Base-by-base conservation (phyloP, 2,329 filamentous ascomycete genomes). In the Aspergillus viridinutans region DNA sequence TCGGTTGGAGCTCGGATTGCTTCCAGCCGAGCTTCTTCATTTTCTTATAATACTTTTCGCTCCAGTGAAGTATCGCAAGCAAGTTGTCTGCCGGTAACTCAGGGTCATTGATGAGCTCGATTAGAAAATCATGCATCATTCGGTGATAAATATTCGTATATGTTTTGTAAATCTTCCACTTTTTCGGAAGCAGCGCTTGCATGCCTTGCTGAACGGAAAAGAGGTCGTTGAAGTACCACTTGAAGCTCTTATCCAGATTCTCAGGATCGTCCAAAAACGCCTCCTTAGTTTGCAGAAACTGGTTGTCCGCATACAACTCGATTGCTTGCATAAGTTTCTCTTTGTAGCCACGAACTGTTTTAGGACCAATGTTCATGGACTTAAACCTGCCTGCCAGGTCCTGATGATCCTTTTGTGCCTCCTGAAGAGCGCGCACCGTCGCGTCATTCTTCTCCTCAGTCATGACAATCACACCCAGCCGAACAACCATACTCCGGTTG, bases 161-260 rank as follows among this genome's bases (percentile, higher is more conserved):
- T 1, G 90, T 94, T 71, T 89, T 87, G 77, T 92, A 89, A 50
- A 99, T 96, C 70, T 89, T 92, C 94, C 94, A 99, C 74, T 94
- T 96, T 76, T 90, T 93, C 8, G 95, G 94, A 85, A 97, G 92
- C 53, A 99, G 81, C 28, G 85, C 85, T 58, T 89, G 85, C 90
- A 99, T 96, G 69, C 94, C 93, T 61, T 95, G 83, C 74, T 93
- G 92, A 69, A 97, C 93, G 3, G 91, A 92, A 74, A 95, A 96
- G 40, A 99, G 83, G 72, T 99, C 93, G 77, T 97, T 97, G 79
- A 97, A 99, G 76, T 87, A 99, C 94, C 94, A 99, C 69, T 90
- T 90, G 76, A 96, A 85, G 63, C 85, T 86, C 79, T 96, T 96
- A 62, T 95, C 90, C 49, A 99, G 81, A 67, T 85, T 86, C 51